Evolutionary conservation across 129 eudicot species (phyloP).

Genomic region (Scalesia atractyloides): DNA sequence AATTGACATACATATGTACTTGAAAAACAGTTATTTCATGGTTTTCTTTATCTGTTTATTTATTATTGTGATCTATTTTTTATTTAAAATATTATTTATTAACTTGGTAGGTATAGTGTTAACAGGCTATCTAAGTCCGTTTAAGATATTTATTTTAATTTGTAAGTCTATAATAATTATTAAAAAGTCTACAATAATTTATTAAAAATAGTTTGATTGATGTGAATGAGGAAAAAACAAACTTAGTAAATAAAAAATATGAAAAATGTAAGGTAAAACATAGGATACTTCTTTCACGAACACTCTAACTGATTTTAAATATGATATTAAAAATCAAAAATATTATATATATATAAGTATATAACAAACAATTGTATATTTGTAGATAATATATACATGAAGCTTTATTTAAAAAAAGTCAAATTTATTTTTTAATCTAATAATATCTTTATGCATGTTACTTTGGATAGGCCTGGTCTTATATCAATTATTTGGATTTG

Average conservation of each 20-base stretch:
- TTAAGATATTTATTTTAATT: background rate
- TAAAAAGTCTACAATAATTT: background rate
- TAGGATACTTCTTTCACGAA: constrained; percentile 3
- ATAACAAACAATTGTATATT: too few relatives aligned
- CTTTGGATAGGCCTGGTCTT: constrained; percentile 10
- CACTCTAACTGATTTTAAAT: background rate
- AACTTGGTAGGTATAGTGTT: too few relatives aligned
- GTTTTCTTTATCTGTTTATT: too few relatives aligned
- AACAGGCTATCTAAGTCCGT: too few relatives aligned
- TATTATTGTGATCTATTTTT: too few relatives aligned
- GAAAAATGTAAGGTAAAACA: background rate
- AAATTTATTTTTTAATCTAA: constrained; percentile 5
- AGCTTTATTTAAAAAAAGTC: constrained; percentile 7
- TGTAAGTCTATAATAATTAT: background rate
- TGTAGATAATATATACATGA: background rate
- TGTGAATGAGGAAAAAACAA: background rate
- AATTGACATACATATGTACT: too few relatives aligned
- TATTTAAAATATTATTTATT: background rate
- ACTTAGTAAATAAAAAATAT: background rate
- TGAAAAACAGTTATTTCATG: too few relatives aligned
- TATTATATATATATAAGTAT: too few relatives aligned
- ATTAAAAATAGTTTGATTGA: background rate
- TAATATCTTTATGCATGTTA: constrained; percentile 27
- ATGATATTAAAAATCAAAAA: background rate
- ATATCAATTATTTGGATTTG: constrained; percentile 26